phyloP scores from a whole-genome alignment of 306 rosid species.

The Begonia masoniana region DNA sequence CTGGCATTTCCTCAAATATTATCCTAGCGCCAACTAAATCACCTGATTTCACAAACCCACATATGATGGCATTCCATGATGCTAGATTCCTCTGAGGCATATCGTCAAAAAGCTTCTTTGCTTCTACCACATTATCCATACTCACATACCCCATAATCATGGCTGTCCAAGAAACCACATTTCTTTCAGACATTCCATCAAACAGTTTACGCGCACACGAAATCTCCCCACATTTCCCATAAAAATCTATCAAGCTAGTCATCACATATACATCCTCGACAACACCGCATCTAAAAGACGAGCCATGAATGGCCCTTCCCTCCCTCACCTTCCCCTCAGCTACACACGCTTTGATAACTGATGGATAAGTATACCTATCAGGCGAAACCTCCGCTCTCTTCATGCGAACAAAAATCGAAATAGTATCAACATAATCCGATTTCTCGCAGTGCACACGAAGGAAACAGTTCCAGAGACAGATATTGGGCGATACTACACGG shows the following conservation, averaged over 20 bases:
- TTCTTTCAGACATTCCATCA: conserved; percentile 20
- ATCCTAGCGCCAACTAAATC: conserved; percentile 38
- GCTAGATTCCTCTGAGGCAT: conserved; percentile 25
- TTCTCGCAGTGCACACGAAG: conserved; percentile 28
- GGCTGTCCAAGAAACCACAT: conserved; percentile 26
- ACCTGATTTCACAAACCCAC: conserved; percentile 41
- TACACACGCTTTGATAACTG: conserved; percentile 45
- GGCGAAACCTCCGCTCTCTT: conserved; percentile 34
- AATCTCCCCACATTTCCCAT: conserved; percentile 44
- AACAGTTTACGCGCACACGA: conserved; percentile 49
- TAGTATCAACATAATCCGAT: conserved; percentile 14
- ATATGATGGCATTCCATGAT: conserved; percentile 27
- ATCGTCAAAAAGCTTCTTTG: conserved; percentile 14
- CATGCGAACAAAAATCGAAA: conserved; percentile 31
- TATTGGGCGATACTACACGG: conserved; percentile 23
- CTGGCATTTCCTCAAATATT: conserved; percentile 55
- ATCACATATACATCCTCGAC: conserved; percentile 36
- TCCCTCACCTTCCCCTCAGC: conserved; percentile 13
- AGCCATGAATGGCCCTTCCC: conserved; percentile 52
- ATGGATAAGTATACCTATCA: conserved; percentile 53
- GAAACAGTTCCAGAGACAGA: conserved; percentile 61
- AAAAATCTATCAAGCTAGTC: conserved; percentile 59
- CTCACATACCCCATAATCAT: conserved; percentile 20
- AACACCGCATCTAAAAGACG: conserved; percentile 46
- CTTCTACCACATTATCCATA: conserved; percentile 21